A percentile compares a stretch with the other conserved stretches of the same genome.
Conservation (phyloP, 140 eudicot genomes). For the Erigeron philadelphicus region DNA sequence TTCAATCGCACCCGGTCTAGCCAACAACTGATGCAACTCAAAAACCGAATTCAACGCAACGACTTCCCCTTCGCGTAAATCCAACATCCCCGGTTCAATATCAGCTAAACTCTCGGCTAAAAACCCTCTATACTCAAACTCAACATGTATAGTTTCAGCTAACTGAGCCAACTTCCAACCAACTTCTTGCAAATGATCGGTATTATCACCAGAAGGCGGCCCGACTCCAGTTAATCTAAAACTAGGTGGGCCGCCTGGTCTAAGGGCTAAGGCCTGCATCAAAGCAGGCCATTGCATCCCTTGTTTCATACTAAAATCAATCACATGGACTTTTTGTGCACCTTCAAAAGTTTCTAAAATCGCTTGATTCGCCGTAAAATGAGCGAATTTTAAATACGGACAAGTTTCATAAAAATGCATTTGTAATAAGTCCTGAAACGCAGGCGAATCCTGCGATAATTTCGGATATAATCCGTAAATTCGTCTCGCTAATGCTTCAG, state of each 20-base stretch:
- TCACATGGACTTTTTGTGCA: constrained; percentile 53
- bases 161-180: constrained; percentile 75
- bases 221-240: constrained; percentile 76
- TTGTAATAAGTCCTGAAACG: constrained; percentile 47
- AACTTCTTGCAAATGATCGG: constrained; percentile 60
- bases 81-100: constrained; percentile 58
- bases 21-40: constrained; percentile 61
- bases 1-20: constrained; percentile 50
- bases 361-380: constrained; percentile 88
- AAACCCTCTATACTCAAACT: constrained; percentile 63
- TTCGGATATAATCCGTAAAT: constrained; percentile 26
- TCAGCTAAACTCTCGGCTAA: constrained; percentile 56
- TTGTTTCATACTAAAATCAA: constrained; percentile 88
- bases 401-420: constrained; percentile 81
- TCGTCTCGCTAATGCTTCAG: constrained; percentile 34
- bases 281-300: constrained; percentile 97
- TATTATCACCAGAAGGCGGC: constrained; percentile 51
- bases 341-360: constrained; percentile 73
- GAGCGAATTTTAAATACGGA: constrained; percentile 83
- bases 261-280: constrained; percentile 68
- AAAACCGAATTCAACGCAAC: constrained; percentile 75
- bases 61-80: constrained; percentile 48
- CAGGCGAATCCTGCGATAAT: constrained; percentile 40
- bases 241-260: constrained; percentile 79
- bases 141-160: constrained; percentile 53